Base-by-base conservation (phyloP, 192 early-diverging fungal species). In the Thoreauomyces humboldtii region DNA sequence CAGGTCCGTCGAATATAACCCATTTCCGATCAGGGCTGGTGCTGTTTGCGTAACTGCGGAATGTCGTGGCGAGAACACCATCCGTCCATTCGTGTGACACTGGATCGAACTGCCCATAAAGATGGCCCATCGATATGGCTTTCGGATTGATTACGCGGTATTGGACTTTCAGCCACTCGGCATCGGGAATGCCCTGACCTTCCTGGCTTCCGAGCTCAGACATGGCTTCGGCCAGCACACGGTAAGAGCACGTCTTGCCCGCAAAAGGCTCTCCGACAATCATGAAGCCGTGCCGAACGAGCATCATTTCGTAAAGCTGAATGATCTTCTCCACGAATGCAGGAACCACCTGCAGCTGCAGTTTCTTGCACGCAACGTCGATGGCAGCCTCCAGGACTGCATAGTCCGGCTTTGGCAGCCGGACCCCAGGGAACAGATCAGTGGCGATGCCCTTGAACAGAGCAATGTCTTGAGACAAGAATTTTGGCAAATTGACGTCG, bases 301-400 rank as follows among this genome's bases (percentile, higher is more conserved):
- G 74, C 80, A 84, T 86, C 78, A 83, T 86, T 55, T 86, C 84
- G 57, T 86, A 86, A 0, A 86, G 64, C 51, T 86, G 84, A 47
- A 86, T 84, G 52, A 84, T 82, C 54, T 83, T 84, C 63, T 86
- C 84, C n/a, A 80, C 51, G 58, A 86, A 83, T 2, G 80, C 54
- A 7, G 79, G 80, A 9, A 84, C 82, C 53, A 78, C 42, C 65
- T 84, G 77, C 22, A 85, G 56, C 24, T 77, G 61, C 32, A 81
- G 37, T 50, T 76, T 73, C 35, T 73, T 57, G 60, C 81, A 82
- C 1, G 72, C 70, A 24, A 46, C 35, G 48, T 86, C 73, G 46
- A 86, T 78, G 7, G 74, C 82, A 12, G 47, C 58, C 33, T 80
- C 77, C 15, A 86, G 73, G 5, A 69, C 46, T 0, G 72, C 77